Base-by-base conservation (phyloP, 2,329 filamentous ascomycete genomes). In the Scedosporium aurantiacum region DNA sequence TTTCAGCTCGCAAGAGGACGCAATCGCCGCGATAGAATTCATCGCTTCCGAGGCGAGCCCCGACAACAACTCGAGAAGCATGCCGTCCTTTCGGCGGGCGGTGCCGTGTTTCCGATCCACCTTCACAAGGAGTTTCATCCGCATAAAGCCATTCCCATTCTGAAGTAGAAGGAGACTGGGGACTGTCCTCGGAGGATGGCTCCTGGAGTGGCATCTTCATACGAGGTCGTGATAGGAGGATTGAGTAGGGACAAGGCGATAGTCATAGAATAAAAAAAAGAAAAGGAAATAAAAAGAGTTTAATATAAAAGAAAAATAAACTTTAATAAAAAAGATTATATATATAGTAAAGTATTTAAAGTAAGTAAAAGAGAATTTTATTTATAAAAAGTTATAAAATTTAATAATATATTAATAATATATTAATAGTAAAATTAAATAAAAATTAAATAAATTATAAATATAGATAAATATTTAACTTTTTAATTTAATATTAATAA, bases 1-100 rank as follows among this genome's bases (percentile, higher is more conserved):
- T 91, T 45, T 95, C 90, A 1, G 92, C 90, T 72, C 96, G 95
- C 61, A 99, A 79, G 47, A 97, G 79, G 41, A 97, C 87, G 21
- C 85, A 83, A 69, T 99, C 91, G 54, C 94, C 94, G 43, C 96
- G 72, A 60, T 77, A 81, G 74, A 91, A 96, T 69, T 88, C 82
- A 65, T 97, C 96, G 12, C 73, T 78, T 25, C 91, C 92, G 81
- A 91, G 91, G 27, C 84, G 84, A 21, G 93, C 94, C 3, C 90
- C 94, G 47, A 94, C 72, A 54, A 97, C 95, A 45, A n/a, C n/a
- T n/a, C 23, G 45, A 37, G 16, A 47, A 21, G 8, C 18, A 12
- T 41, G 16, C 21, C 37, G 18, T 45, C 16, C 18, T 6, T 58
- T 58, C 16, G 6, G 57, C 12, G 41, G 57, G 7, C 28, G 23